Base-by-base conservation (phyloP, 495 filamentous ascomycete species). In the Pseudoneurospora amorphoporcata region DNA sequence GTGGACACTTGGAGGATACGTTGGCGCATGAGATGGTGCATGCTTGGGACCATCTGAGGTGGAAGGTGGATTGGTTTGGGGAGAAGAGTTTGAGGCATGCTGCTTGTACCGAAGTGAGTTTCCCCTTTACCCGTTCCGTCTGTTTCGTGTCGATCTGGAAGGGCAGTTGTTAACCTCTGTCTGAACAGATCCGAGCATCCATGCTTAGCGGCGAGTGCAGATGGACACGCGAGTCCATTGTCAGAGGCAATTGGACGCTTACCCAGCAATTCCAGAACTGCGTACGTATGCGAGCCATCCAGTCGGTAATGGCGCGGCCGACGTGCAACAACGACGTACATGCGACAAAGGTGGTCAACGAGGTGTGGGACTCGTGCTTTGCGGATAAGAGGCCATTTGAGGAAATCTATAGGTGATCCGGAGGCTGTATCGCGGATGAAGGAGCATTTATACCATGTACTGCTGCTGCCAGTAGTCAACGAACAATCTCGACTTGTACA, bases 361-460 rank as follows among this genome's bases (percentile, higher is more conserved):
- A 97, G 82, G 96, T 98, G 38, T 99, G 94, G 92, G 94, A 97
- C 75, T 97, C 94, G 75, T 98, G 96, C 81, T 98, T 97, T 78
- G 83, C 87, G 41, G 95, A 99, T 81, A 98, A 94, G 4, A 84
- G 96, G 74, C 95, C 95, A 10, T 99, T 99, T 82, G 93, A 98
- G 81, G 94, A 97, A 77, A 94, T 99, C 40, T 99, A 97, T 80
- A 89, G 93, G 83, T 99, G 82, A 91, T 38, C 42, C 17, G 0
- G 53, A 35, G 53, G 29, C 6, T 35, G 29, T 61, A 35, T 35
- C 53, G 53, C 53, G 12, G 53, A 61, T 35, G 53, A 29, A 61
- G 12, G 53, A 23, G 53, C 53, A 12, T 61, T 61, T 32, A 32
- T 61, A 61, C 53, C 53, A 61, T 61, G 53, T 61, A 53, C 19